A percentile compares a stretch with the other conserved stretches of the same genome.
These are phyloP conservation scores for Malus orientalis DNA, from an alignment of 306 rosid species.

Conservation along the genomic window DNA sequence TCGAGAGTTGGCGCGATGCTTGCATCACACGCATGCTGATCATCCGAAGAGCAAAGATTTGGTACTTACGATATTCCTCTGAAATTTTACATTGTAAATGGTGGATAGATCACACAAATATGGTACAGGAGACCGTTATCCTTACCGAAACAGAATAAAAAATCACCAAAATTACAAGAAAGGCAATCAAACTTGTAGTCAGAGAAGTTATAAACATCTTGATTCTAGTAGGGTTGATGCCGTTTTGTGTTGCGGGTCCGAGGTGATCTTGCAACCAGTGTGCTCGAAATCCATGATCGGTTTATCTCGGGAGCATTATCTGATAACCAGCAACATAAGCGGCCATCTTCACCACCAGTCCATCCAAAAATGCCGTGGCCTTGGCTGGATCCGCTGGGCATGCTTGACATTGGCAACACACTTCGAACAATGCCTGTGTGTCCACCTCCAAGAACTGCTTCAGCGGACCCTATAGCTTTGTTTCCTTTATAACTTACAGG, in stretches of 20 bases:
- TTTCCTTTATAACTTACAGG: slow-evolving; percentile 44
- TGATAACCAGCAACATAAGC: slow-evolving; percentile 79
- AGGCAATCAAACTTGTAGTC: not conserved
- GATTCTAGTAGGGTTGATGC: slow-evolving; percentile 57
- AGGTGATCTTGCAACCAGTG: slow-evolving; percentile 45
- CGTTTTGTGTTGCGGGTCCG: slow-evolving; percentile 47
- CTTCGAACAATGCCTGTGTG: slow-evolving; percentile 62
- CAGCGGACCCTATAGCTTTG: slow-evolving; percentile 56
- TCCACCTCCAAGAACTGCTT: slow-evolving; percentile 85
- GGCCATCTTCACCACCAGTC: slow-evolving; percentile 97
- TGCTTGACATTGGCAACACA: slow-evolving; percentile 50
- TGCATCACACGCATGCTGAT: slow-evolving; percentile 33
- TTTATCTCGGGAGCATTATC: slow-evolving; percentile 42
- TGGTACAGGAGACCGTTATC: not conserved
- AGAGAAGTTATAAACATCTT: not conserved
- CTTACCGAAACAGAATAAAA: not conserved
- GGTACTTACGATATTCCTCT: not conserved
- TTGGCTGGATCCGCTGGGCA: slow-evolving; percentile 23
- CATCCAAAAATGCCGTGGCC: slow-evolving; percentile 73
- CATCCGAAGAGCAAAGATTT: slow-evolving; percentile 23
- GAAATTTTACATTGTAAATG: not conserved
- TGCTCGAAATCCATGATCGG: slow-evolving; percentile 72
- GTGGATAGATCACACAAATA: not conserved
- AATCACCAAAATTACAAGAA: not conserved
- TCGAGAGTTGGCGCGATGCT: slow-evolving; percentile 83